Evolutionary conservation across 306 rosid genomes (phyloP).

Genomic region (Vigna unguiculata): DNA sequence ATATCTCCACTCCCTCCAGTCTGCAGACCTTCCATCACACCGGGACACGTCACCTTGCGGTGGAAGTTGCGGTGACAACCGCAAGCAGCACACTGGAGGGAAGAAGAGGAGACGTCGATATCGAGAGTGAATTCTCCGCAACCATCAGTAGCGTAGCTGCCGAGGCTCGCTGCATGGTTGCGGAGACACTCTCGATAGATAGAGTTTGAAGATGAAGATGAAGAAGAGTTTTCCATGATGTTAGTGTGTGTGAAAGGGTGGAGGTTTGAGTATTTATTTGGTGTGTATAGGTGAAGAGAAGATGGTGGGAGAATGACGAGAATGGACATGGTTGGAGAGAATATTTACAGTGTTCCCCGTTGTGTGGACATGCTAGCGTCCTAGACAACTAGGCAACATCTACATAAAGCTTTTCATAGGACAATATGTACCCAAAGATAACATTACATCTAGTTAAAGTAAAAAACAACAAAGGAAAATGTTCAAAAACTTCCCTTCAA

Average conservation of each 20-base stretch:
- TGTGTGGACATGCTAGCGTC: conserved; percentile 54
- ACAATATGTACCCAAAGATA: not conserved
- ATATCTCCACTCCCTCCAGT: not conserved
- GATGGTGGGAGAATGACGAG: conserved; percentile 32
- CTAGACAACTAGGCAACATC: conserved; percentile 50
- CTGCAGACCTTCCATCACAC: not conserved
- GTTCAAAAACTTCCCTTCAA: not conserved
- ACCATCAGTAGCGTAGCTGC: conserved; percentile 95
- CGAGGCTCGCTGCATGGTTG: conserved; percentile 94
- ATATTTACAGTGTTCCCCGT: conserved; percentile 57
- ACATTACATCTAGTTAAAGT: not conserved
- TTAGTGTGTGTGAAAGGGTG: not conserved
- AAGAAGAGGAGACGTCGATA: conserved; percentile 21
- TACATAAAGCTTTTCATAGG: not conserved
- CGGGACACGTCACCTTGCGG: conserved; percentile 59
- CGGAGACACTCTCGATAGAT: conserved; percentile 75
- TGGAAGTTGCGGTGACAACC: conserved; percentile 94
- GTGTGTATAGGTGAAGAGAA: not conserved
- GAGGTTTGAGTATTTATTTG: not conserved
- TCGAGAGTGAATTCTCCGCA: conserved; percentile 85
- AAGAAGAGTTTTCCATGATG: conserved; percentile 42
- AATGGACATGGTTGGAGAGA: conserved; percentile 43
- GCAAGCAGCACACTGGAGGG: conserved; percentile 75
- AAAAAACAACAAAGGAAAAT: not conserved
- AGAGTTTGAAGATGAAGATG: conserved; percentile 45